A percentile compares a stretch with the other conserved stretches of the same genome.
Conservation (phyloP, 176 grass and related monocot genomes). For the Paspalum vaginatum region DNA sequence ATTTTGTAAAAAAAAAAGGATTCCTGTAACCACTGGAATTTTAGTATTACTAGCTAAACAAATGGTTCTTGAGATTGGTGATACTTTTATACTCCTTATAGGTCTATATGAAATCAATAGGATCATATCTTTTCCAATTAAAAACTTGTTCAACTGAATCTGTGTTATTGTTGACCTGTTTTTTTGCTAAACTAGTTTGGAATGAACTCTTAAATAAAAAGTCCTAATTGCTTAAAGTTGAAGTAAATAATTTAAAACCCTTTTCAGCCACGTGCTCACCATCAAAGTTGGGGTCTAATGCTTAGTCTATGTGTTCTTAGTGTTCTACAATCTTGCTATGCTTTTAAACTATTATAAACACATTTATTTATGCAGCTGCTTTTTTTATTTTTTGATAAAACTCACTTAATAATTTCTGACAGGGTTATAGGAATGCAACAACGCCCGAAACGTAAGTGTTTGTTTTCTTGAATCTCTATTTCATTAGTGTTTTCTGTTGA, state of each 20-base stretch:
- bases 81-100: neutral
- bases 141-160: slow-evolving; percentile 5
- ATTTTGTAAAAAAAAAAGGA: neutral
- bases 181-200: slow-evolving; percentile 1
- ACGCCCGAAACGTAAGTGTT: slow-evolving; percentile 88
- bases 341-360: neutral
- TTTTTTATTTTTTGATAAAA: slow-evolving; percentile 20
- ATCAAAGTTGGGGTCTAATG: neutral
- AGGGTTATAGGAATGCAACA: slow-evolving; percentile 94
- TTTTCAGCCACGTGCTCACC: neutral
- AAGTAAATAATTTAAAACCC: slow-evolving; percentile 17
- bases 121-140: neutral
- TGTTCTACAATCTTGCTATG: neutral
- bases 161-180: neutral
- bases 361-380: neutral
- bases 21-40: neutral
- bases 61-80: neutral
- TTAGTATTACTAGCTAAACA: no score
- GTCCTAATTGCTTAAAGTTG: neutral
- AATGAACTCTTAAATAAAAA: neutral
- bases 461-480: neutral
- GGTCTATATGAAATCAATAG: neutral
- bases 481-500: slow-evolving; percentile 23
- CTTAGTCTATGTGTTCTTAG: neutral
- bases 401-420: slow-evolving; percentile 47